These are phyloP conservation scores for Gaultheria prostrata DNA, from an alignment of 148 eudicot species.

Conservation along the genomic window DNA sequence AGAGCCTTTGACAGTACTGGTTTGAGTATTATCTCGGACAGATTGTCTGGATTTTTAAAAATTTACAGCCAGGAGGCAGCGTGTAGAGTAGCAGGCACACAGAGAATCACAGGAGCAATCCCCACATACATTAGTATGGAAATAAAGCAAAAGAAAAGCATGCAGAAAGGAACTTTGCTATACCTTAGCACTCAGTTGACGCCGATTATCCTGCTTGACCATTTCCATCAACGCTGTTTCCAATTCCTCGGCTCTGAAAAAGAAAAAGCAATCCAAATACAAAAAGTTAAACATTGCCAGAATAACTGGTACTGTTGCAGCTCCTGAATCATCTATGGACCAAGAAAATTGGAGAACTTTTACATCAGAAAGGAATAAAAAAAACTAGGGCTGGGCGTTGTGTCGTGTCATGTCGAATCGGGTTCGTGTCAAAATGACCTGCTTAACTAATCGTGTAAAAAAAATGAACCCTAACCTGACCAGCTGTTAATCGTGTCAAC, in stretches of 20 bases:
- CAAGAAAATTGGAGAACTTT: background rate
- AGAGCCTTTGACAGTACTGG: background rate
- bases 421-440: too few relatives aligned
- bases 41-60: background rate
- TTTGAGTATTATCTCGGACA: background rate
- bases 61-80: background rate
- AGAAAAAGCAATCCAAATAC: background rate
- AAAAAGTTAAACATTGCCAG: background rate
- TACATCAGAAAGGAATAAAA: conserved; percentile 3
- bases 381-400: too few relatives aligned
- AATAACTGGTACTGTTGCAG: conserved; percentile 1
- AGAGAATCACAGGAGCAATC: background rate
- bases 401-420: too few relatives aligned
- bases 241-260: conserved; percentile 95
- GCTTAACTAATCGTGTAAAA: too few relatives aligned
- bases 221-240: conserved; percentile 97
- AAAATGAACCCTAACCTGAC: too few relatives aligned
- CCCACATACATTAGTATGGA: background rate
- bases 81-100: background rate
- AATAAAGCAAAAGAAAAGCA: background rate
- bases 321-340: background rate
- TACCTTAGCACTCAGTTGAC: conserved; percentile 88
- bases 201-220: conserved; percentile 97
- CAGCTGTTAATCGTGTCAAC: too few relatives aligned
- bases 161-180: conserved; percentile 12